Evolutionary conservation across 2,329 filamentous ascomycete genomes (phyloP).

Genomic region (Cladosporium sp.): DNA sequence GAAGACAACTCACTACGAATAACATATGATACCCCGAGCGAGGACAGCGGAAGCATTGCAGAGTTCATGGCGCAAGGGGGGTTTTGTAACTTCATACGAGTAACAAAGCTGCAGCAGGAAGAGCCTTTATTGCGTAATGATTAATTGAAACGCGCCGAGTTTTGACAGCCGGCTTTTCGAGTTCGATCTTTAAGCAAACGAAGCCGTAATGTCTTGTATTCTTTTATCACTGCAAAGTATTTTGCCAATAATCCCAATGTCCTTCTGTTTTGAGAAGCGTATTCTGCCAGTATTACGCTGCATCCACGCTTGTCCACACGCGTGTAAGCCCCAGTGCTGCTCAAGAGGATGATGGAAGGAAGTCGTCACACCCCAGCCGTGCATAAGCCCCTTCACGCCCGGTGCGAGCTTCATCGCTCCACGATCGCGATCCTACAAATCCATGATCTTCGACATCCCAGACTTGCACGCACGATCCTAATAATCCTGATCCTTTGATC

Average conservation of each 20-base stretch:
- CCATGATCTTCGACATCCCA: not conserved
- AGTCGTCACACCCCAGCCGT: not conserved
- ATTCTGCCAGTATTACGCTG: too few species aligned
- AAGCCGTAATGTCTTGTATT: not conserved
- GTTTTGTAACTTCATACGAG: not conserved
- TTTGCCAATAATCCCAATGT: too few species aligned
- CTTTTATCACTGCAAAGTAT: too few species aligned
- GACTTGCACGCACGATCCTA: not conserved
- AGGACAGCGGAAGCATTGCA: not conserved
- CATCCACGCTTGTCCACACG: too few species aligned
- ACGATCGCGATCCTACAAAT: not conserved
- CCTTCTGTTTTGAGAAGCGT: too few species aligned
- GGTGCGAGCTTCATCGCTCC: not conserved
- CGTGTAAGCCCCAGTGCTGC: too few species aligned
- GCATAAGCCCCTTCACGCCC: not conserved
- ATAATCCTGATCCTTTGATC: not conserved
- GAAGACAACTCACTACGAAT: not conserved
- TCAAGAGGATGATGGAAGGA: too few species aligned
- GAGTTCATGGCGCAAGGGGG: not conserved
- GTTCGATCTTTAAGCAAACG: not conserved
- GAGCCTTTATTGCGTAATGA: too few species aligned
- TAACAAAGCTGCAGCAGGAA: too few species aligned
- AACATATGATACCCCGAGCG: constrained; percentile 8
- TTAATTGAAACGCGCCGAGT: not conserved
- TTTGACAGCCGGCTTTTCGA: not conserved